Evolutionary conservation across 371 early-diverging fungal species (phyloP), one percentile per base, ranked within the genome.

Genomic region (Mortierella sp.): DNA sequence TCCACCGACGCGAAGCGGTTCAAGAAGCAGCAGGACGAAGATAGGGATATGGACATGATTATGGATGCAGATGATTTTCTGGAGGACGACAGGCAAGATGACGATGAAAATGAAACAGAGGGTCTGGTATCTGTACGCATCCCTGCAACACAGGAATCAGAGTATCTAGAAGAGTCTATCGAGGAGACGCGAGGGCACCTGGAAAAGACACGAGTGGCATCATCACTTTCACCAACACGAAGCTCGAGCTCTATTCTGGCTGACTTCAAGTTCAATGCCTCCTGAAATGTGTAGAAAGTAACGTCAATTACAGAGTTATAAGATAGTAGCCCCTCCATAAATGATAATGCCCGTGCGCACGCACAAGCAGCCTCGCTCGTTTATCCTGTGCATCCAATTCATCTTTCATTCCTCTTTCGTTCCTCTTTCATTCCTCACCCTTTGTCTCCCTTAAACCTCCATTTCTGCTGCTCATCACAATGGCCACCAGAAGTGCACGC

Each of bases 401-500:
- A 43, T 43, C 45, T 10, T 43, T 49, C 18, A 49, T 49, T 49
- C 39, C 4, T 45, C 8, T 45, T 45, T 45, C 22, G 20, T 49
- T 49, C 49, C 20, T 43, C 43, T 20, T 43, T 43, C 45, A 52
- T 4, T 52, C 22, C 52, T n/a, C 14, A 8, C 18, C 10, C 24
- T 20, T 28, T 24, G 16, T 55, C 24, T 11, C 28, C 55, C 28
- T 55, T 55, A 3, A 12, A 26, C 16, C 28, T 26, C 55, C 28
- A 24, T 55, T 26, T 55, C 52, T 18, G 5, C 32, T 45, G 18
- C 28, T 16, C 45, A 43, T 39, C 35, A 32, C 49, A 65, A 95
- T 95, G 96, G 84, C 92, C 32, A 95, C 96, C 30, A 86, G 96
- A 35, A 77, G 86, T 67, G 91, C 93, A 60, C 91, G 96, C 73